Conservation (phyloP, 2,329 filamentous ascomycete genomes). For the Neofusicoccum sp. region DNA sequence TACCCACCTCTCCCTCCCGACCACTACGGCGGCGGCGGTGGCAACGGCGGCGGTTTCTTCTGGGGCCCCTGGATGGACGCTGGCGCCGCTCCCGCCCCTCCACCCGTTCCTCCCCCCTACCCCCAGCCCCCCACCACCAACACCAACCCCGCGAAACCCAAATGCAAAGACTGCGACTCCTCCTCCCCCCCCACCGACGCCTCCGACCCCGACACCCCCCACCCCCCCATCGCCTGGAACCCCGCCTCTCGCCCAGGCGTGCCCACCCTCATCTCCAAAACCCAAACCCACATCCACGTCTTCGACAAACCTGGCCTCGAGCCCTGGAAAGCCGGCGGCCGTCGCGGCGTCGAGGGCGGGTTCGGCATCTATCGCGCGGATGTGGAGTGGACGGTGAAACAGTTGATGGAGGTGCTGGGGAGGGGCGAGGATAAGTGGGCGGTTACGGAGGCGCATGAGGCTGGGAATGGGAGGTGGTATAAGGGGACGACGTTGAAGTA, state of each 20-base stretch:
- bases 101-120: no score
- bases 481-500: slow-evolving; percentile 16
- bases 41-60: background rate
- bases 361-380: slow-evolving; percentile 15
- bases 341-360: background rate
- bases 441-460: slow-evolving; percentile 20
- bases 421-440: slow-evolving; percentile 11
- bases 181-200: no score
- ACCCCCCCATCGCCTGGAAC: no score
- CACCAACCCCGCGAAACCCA: no score
- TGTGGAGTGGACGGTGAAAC: slow-evolving; percentile 11
- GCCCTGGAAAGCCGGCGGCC: slow-evolving; percentile 7
- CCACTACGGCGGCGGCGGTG: background rate
- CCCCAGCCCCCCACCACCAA: no score
- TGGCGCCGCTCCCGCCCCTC: background rate
- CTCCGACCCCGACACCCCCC: no score
- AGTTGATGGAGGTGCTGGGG: slow-evolving; percentile 15
- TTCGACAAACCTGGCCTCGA: slow-evolving; percentile 2
- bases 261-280: background rate
- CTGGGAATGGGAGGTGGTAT: slow-evolving; percentile 16
- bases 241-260: background rate
- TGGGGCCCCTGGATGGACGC: background rate
- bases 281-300: slow-evolving; percentile 9
- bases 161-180: no score
- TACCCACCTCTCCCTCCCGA: background rate